Percentiles rank a stretch among this genome's conserved stretches.
Conservation (phyloP, 83 land plant species). For the Picea abies region DNA sequence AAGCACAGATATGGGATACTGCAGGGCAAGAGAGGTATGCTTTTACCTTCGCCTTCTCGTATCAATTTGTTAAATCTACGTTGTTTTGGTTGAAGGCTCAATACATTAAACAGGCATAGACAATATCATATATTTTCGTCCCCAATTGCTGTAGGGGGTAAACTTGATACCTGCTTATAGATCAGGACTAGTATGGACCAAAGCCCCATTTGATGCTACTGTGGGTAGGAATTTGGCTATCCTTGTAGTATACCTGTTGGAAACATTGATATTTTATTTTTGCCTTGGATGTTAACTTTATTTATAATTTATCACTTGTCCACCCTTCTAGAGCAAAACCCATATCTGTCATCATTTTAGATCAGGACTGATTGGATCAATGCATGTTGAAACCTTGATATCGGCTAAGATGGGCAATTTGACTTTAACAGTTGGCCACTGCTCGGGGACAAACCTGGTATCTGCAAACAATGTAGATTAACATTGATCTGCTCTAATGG, state of each 20-base stretch:
- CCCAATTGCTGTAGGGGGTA: not conserved
- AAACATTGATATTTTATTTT: not conserved
- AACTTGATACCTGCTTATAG: not conserved
- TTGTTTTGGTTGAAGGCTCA: not conserved
- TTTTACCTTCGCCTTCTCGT: not conserved
- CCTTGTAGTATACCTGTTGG: not conserved
- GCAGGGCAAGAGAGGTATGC: slow-evolving; percentile 52
- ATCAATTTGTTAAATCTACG: no score
- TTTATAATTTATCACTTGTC: not conserved
- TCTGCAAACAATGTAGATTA: no score
- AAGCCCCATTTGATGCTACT: not conserved
- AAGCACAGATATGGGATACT: slow-evolving; percentile 66
- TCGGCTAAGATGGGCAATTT: not conserved
- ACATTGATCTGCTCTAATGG: no score
- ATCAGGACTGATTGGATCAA: not conserved
- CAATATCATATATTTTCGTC: no score
- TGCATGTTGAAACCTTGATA: not conserved
- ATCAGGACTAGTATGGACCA: not conserved
- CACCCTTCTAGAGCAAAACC: not conserved
- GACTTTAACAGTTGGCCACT: not conserved
- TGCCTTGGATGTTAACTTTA: not conserved
- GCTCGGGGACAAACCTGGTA: not conserved
- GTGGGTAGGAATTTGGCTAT: not conserved
- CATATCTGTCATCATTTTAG: not conserved
- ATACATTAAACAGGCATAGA: not conserved